Conservation (phyloP, 352 stramenopile species). For the Pythium chondricola region DNA sequence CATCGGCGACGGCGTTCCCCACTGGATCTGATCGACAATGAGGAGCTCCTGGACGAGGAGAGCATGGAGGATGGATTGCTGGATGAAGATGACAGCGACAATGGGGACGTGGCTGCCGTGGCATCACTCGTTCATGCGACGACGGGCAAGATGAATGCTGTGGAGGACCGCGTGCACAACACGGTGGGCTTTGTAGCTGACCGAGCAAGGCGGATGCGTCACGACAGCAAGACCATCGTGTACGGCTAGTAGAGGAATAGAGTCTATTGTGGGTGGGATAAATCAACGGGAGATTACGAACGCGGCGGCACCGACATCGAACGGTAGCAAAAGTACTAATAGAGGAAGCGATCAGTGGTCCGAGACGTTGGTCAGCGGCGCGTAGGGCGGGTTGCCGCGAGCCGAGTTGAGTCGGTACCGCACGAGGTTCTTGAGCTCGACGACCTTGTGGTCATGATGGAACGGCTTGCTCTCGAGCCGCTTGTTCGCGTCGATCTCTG, state of each 20-base stretch:
- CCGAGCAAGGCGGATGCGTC: no score
- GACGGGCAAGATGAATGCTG: conserved; percentile 10
- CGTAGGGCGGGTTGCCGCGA: conserved; percentile 49
- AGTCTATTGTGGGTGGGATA: no score
- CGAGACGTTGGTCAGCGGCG: conserved; percentile 60
- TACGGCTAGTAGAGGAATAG: no score
- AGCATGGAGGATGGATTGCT: conserved; percentile 7
- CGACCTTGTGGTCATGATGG: conserved; percentile 56
- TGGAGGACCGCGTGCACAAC: not conserved
- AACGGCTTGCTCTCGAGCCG: conserved; percentile 30
- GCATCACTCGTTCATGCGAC: not conserved
- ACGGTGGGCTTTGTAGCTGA: no score
- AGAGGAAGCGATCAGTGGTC: no score
- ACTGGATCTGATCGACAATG: conserved; percentile 4
- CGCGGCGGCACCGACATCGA: no score
- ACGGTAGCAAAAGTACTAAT: no score
- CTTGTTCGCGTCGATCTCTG: conserved; percentile 30
- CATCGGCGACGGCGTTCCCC: conserved; percentile 14
- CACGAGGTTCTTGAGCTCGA: conserved; percentile 76
- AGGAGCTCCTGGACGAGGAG: conserved; percentile 4
- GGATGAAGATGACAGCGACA: not conserved
- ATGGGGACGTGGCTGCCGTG: conserved; percentile 5
- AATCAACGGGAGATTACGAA: no score
- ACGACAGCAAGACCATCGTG: no score
- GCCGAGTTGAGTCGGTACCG: conserved; percentile 46